phyloP scores from a whole-genome alignment of 2,329 filamentous ascomycete species.

The Hymenoscyphus salicellus region DNA sequence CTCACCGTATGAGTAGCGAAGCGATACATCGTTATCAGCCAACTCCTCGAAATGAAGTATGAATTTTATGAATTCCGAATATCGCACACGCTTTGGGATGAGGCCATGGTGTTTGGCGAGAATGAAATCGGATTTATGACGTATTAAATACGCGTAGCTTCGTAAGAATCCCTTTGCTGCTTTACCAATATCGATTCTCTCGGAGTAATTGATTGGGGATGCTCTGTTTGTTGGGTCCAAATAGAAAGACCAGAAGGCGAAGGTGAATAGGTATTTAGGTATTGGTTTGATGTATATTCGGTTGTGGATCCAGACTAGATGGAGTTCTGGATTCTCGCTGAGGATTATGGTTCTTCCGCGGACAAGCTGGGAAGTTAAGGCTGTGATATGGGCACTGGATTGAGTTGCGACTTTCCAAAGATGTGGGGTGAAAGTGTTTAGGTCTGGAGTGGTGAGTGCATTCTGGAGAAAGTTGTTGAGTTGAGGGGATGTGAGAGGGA shows the following conservation, averaged over 20 bases:
- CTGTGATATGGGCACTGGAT: not conserved
- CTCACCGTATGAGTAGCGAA: conserved; percentile 36
- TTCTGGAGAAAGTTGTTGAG: not conserved
- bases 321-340: conserved; percentile 36
- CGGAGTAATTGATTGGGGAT: not conserved
- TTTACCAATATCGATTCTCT: not conserved
- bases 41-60: no score
- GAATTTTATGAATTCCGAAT: conserved; percentile 9
- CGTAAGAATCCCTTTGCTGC: conserved; percentile 32
- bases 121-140: conserved; percentile 36
- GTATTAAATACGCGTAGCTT: conserved; percentile 35
- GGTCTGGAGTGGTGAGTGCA: not conserved
- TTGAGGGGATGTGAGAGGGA: not conserved
- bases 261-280: conserved; percentile 28
- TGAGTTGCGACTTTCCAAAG: conserved; percentile 6
- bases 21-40: conserved; percentile 19
- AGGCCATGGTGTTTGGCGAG: conserved; percentile 34
- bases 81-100: not conserved
- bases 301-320: conserved; percentile 36
- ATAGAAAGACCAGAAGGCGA: conserved; percentile 30
- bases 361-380: conserved; percentile 33
- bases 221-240: conserved; percentile 5
- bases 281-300: conserved; percentile 13
- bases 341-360: conserved; percentile 34
- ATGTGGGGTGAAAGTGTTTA: not conserved